Percentiles rank a stretch among this genome's conserved stretches.
These are phyloP conservation scores for Apiotrichum domesticum DNA, from an alignment of 1,284 basidiomycete species.

Conservation along the genomic window DNA sequence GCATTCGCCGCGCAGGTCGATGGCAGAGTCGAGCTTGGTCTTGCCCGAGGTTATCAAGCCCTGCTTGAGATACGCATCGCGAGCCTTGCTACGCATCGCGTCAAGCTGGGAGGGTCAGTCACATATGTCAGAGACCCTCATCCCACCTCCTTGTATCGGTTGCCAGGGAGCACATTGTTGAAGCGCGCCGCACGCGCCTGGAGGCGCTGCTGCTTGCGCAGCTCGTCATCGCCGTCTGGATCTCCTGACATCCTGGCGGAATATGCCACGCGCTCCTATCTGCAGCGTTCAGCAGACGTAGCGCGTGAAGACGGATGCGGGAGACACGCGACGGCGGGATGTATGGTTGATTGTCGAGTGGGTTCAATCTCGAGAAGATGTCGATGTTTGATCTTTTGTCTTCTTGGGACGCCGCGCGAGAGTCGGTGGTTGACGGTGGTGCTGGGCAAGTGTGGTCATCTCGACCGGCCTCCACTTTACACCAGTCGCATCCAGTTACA, in stretches of 20 bases:
- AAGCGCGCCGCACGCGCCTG: constrained; percentile 43
- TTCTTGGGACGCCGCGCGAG: too few species aligned
- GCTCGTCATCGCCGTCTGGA: constrained; percentile 33
- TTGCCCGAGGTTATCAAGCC: constrained; percentile 84
- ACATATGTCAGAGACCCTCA: background rate
- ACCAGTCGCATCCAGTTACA: too few species aligned
- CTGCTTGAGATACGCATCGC: constrained; percentile 68
- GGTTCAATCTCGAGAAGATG: too few species aligned
- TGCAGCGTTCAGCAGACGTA: constrained; percentile 9
- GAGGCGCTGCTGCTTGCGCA: constrained; percentile 15
- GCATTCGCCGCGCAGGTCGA: constrained; percentile 85
- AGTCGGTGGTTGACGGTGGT: too few species aligned
- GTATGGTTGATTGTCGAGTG: too few species aligned
- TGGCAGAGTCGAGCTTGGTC: constrained; percentile 76
- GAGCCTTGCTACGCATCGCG: constrained; percentile 60
- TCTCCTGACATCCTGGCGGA: constrained; percentile 11
- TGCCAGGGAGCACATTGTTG: constrained; percentile 40
- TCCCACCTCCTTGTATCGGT: constrained; percentile 44
- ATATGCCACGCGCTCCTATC: constrained; percentile 3
- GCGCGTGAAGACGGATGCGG: background rate
- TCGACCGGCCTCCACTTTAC: too few species aligned
- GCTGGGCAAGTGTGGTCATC: too few species aligned
- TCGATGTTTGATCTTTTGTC: too few species aligned
- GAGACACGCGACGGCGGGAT: too few species aligned
- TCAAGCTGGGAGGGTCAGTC: constrained; percentile 46